Base-by-base conservation (phyloP, 768 basidiomycete species). In the Auriculariales sp. region DNA sequence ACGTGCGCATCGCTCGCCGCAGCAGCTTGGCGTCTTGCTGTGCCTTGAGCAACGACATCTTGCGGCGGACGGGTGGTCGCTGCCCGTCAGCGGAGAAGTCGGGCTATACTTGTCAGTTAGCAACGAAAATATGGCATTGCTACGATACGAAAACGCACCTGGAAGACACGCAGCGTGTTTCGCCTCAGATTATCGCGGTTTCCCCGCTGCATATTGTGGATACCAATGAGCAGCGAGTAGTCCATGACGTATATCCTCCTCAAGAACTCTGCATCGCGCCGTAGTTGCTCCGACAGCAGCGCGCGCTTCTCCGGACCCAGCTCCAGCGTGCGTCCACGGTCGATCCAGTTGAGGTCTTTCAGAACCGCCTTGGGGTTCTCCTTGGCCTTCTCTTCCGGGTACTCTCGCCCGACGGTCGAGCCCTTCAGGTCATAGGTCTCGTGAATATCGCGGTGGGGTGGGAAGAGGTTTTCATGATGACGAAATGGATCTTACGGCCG, bases 401-500 rank as follows among this genome's bases (percentile, higher is more conserved):
- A 92, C 63, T 80, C 72, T 24, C 94, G 71, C 0, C 93, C 94
- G 1, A 94, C 79, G 0, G 93, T 92, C 44, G 85, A 89, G 2
- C 93, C 94, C 62, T 99, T 98, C 56, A 98, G 72, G 64, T 99
- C 94, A 60, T 86, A 98, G 28, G 93, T 94, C 69, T 97, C 95
- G 65, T 99, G 95, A 35, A 98, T 74, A 62, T 99, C 95, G 55
- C 90, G 81, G 66, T 98, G 94, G 0, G 95, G 84, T 0, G 95
- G 94, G 67, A 99, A 97, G 27, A 99, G 74, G 63, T 99, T 99
- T 98, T 99, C 92, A 98, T 97, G 66, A 99, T 95, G 49, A 98
- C 91, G 61, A 99, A 99, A 63, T 99, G 95, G 48, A 99, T 99
- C 68, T 99, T 99, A 39, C 75, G 69, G 0, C 95, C 95, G 30